Conservation (phyloP, 257 asterid genomes). For the Parsonsia alboflavescens region DNA sequence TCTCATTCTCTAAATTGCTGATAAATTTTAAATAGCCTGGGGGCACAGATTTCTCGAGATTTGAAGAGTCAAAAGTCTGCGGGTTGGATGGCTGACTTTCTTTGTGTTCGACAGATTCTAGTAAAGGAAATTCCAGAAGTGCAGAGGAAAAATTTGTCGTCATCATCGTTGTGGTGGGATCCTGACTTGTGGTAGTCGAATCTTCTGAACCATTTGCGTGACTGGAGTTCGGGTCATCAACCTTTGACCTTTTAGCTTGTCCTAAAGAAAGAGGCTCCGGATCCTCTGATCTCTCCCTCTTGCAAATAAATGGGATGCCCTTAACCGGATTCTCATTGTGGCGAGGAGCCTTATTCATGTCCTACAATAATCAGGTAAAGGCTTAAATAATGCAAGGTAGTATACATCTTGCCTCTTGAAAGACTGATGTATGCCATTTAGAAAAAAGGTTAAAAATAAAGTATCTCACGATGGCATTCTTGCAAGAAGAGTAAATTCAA, state of each 20-base stretch:
- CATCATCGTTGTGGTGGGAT: slow-evolving; percentile 55
- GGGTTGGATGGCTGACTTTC: slow-evolving; percentile 40
- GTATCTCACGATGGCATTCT: not conserved
- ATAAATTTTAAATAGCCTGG: slow-evolving; percentile 89
- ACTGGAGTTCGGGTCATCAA: slow-evolving; percentile 75
- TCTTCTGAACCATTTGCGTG: slow-evolving; percentile 90
- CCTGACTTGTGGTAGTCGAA: slow-evolving; percentile 87
- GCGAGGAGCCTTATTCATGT: slow-evolving; percentile 48
- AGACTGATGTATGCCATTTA: not conserved
- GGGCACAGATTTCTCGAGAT: slow-evolving; percentile 86
- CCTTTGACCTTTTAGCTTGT: slow-evolving; percentile 63
- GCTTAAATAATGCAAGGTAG: not conserved
- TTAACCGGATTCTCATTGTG: slow-evolving; percentile 31
- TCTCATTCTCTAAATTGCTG: slow-evolving; percentile 77
- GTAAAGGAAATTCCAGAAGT: slow-evolving; percentile 59
- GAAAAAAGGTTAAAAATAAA: not conserved
- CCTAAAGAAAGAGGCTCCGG: slow-evolving; percentile 62
- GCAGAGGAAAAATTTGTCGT: slow-evolving; percentile 58
- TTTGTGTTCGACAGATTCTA: slow-evolving; percentile 53
- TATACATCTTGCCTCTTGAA: not conserved
- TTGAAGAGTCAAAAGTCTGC: slow-evolving; percentile 71
- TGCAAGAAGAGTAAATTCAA: not conserved
- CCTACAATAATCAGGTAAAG: slow-evolving; percentile 32
- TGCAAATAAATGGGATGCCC: slow-evolving; percentile 52
- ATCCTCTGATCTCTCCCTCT: slow-evolving; percentile 76